Percentiles rank a stretch among this genome's conserved stretches.
Evolutionary conservation across 2,329 filamentous ascomycete genomes (phyloP).

Genomic region (Triangularia verruculosa): DNA sequence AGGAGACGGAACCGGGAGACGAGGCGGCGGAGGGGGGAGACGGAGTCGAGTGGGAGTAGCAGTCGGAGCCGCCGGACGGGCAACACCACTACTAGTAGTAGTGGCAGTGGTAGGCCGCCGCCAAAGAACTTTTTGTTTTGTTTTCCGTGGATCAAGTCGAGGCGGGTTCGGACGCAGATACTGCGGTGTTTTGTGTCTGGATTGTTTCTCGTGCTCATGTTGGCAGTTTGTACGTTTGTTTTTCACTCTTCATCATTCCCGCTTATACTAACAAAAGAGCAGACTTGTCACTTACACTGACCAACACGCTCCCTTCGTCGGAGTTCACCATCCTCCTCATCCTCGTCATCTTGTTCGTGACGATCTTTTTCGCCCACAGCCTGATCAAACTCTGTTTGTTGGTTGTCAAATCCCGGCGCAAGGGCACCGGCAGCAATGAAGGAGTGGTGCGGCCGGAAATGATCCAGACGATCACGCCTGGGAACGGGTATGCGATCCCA

Average conservation of each 20-base stretch:
- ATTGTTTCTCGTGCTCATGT: conserved; percentile 54
- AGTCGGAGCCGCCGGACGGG: too few relatives aligned
- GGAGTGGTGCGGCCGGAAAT: conserved; percentile 38
- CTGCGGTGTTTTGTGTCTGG: conserved; percentile 64
- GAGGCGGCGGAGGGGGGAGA: conserved; percentile 13
- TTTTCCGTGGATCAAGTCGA: conserved; percentile 54
- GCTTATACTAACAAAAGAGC: conserved; percentile 3
- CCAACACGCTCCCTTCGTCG: conserved; percentile 58
- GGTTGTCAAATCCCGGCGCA: conserved; percentile 47
- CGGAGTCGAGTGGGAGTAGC: conserved; percentile 11
- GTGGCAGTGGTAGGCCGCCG: conserved; percentile 20
- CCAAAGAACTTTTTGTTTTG: conserved; percentile 51
- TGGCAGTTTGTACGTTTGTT: conserved; percentile 62
- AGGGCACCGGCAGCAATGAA: conserved; percentile 20
- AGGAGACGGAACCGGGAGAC: conserved; percentile 14
- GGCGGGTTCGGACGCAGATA: conserved; percentile 52
- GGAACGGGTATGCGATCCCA: conserved; percentile 64
- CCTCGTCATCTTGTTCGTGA: conserved; percentile 69
- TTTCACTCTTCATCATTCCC: background rate
- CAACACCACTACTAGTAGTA: too few relatives aligned
- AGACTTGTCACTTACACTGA: conserved; percentile 73
- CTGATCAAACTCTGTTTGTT: conserved; percentile 71
- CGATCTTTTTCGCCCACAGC: conserved; percentile 78
- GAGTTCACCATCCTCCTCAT: conserved; percentile 80
- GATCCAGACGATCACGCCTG: conserved; percentile 43